Base-by-base conservation (phyloP, 2,329 filamentous ascomycete genomes). In the Akanthomyces uredinophilus region DNA sequence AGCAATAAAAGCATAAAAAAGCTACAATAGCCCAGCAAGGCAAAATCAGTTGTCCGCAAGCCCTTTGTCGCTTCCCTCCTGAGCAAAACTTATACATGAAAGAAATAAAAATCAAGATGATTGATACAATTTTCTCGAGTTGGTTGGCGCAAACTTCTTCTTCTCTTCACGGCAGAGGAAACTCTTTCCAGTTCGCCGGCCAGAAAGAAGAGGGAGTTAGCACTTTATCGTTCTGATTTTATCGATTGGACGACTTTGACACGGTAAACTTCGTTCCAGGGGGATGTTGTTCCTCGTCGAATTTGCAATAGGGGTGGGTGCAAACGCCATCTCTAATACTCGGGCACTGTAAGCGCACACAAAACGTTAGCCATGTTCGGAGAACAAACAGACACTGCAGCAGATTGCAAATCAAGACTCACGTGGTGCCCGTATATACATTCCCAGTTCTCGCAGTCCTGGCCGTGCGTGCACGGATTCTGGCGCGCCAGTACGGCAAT, bases 371-470 rank as follows among this genome's bases (percentile, higher is more conserved):
- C 24, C 47, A 44, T 22, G 29, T 29, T 29, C 27, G n/a, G n/a
- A n/a, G n/a, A n/a, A 29, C 27, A 29, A 29, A 29, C 27, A 29
- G 27, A 29, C 4, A 29, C 27, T 29, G 27, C 27, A 29, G 27
- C 4, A 29, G 27, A 29, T 5, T 29, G 4, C 27, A 29, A 29
- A 29, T 29, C 20, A 49, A 51, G 27, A 77, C 82, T 75, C 68
- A 85, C 83, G 67, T 87, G 80, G 69, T 87, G 85, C 3, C 85
- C 85, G 66, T 87, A 87, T 63, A 87, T 86, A 69, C 85, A 87
- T 64, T 82, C 80, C 1, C 81, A 77, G 4, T 79, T 72, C 7
- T 82, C 79, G 65, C 85, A 87, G n/a, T 83, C 76, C 69, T 87
- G 85, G 0, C 83, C 82, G 35, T 74, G 78, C 0, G 77, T 77